Evolutionary conservation across 2,329 filamentous ascomycete genomes (phyloP).

Genomic region (Xylariaceae sp.): DNA sequence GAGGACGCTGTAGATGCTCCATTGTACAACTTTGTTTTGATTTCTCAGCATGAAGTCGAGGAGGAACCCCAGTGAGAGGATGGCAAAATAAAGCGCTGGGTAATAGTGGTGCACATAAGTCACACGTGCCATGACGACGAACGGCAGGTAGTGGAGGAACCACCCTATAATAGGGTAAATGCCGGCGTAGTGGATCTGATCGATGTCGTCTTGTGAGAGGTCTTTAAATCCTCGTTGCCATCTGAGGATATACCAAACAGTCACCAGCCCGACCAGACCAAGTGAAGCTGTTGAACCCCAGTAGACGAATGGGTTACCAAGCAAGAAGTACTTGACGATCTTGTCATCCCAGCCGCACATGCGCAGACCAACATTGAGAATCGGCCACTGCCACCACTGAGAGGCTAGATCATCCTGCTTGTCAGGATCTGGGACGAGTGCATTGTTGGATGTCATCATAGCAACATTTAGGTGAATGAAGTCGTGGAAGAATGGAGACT

Average conservation of each 20-base stretch:
- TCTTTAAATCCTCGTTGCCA: constrained; percentile 96
- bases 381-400: constrained; percentile 97
- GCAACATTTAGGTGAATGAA: constrained; percentile 98
- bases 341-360: constrained; percentile 99
- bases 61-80: constrained; percentile 86
- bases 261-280: constrained; percentile 71
- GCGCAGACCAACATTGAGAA: constrained; percentile 90
- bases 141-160: constrained; percentile 95
- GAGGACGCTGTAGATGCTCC: constrained; percentile 72
- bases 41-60: constrained; percentile 81
- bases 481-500: constrained; percentile 95
- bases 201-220: constrained; percentile 78
- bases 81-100: constrained; percentile 96
- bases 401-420: constrained; percentile 99
- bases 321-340: constrained; percentile 96
- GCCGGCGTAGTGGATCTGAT: constrained; percentile 93
- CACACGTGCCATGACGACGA: constrained; percentile 96
- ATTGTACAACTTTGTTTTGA: constrained; percentile 67
- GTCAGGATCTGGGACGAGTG: constrained; percentile 93
- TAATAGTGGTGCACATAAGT: constrained; percentile 99
- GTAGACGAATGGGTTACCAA: constrained; percentile 95
- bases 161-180: constrained; percentile 92
- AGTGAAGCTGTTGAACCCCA: constrained; percentile 89
- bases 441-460: constrained; percentile 99
- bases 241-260: constrained; percentile 85